Conservation (phyloP, 768 basidiomycete genomes). For the Boletus tomentosulus region DNA sequence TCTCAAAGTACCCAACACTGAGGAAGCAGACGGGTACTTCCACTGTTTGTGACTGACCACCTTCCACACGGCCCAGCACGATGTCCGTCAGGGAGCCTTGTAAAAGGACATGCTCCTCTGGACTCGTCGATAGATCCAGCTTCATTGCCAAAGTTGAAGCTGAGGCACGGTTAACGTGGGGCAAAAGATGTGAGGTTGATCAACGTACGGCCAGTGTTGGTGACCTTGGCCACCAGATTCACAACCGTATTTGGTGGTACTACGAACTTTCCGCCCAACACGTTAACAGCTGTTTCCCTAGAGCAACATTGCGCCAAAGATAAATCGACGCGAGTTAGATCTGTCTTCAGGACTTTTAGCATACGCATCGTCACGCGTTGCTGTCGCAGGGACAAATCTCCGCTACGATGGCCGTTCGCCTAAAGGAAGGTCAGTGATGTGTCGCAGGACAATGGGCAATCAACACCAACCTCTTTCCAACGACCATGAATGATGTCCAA, state of each 20-base stretch:
- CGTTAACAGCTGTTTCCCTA: constrained; percentile 15
- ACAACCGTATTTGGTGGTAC: constrained; percentile 61
- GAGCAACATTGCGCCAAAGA: constrained; percentile 37
- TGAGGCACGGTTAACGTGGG: constrained; percentile 26
- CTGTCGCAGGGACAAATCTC: constrained; percentile 71
- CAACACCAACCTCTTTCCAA: constrained; percentile 76
- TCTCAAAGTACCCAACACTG: constrained; percentile 58
- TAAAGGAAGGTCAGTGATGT: constrained; percentile 29
- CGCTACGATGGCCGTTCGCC: constrained; percentile 75
- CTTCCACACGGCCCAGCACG: constrained; percentile 57
- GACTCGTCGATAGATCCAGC: constrained; percentile 51
- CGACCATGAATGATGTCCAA: constrained; percentile 61
- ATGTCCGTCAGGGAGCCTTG: constrained; percentile 65
- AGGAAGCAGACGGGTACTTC: constrained; percentile 70
- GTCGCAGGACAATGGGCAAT: neutral
- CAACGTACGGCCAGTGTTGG: constrained; percentile 64
- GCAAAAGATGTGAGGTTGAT: neutral
- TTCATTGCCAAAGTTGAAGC: constrained; percentile 50
- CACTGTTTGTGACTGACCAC: constrained; percentile 48
- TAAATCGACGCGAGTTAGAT: constrained; percentile 59
- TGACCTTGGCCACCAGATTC: constrained; percentile 51
- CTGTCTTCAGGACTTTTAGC: constrained; percentile 71
- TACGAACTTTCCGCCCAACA: constrained; percentile 39
- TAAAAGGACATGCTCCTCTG: constrained; percentile 60
- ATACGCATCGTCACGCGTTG: constrained; percentile 76